A percentile compares a stretch with the other conserved stretches of the same genome.
These are phyloP conservation scores for Quercus cerris DNA, from an alignment of 306 rosid genomes.

Conservation along the genomic window DNA sequence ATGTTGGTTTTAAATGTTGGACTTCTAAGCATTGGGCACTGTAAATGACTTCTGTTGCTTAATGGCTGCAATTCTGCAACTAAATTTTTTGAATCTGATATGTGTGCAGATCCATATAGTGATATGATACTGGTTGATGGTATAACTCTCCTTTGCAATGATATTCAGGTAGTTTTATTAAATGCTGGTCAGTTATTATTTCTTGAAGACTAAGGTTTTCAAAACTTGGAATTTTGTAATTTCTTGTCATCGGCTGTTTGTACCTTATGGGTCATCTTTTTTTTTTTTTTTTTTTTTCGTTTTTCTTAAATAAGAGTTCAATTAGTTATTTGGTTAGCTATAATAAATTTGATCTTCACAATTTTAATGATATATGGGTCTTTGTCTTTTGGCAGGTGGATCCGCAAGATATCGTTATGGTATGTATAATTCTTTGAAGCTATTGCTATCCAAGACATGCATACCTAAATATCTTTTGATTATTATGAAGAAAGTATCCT, in stretches of 20 bases:
- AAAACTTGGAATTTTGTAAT: not conserved
- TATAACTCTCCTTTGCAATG: conserved; percentile 85
- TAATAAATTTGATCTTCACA: conserved; percentile 1
- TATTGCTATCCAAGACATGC: conserved; percentile 5
- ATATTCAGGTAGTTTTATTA: conserved; percentile 67
- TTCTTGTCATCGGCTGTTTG: not conserved
- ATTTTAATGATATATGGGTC: conserved; percentile 19
- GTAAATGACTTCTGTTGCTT: not conserved
- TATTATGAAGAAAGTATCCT: not conserved
- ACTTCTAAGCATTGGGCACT: not conserved
- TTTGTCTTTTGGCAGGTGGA: conserved; percentile 71
- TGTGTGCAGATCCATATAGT: conserved; percentile 60
- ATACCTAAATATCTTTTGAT: not conserved
- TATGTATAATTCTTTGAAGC: conserved; percentile 33
- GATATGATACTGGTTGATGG: conserved; percentile 97
- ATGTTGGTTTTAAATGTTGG: conserved; percentile 10
- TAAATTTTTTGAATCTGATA: conserved; percentile 16
- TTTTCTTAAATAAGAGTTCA: not conserved
- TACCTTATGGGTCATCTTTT: not conserved
- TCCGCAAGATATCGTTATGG: conserved; percentile 99
- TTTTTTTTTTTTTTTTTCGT: not conserved
- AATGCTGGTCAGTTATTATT: conserved; percentile 13
- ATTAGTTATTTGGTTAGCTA: conserved; percentile 11
- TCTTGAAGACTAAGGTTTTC: not conserved
- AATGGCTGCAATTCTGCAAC: conserved; percentile 15